Evolutionary conservation across 768 basidiomycete species (phyloP), one percentile per base, ranked within the genome.

Genomic region (Mycena kentingensis): DNA sequence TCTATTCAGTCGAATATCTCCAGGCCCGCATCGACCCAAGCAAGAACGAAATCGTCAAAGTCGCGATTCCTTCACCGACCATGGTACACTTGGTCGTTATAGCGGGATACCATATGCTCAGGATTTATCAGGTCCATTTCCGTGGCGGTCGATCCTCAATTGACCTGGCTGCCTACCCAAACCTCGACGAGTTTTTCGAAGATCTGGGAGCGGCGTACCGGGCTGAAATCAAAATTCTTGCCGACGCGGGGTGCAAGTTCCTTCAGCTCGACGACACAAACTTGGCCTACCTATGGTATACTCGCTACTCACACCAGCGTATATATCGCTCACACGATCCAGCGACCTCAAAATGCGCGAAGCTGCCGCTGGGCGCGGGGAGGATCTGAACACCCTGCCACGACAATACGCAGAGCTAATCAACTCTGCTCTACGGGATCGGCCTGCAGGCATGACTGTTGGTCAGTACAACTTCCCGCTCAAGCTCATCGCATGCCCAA

Each of bases 371-470:
- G 60, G 55, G 27, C 69, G 66, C 32, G 73, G 73, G 15, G 57
- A 68, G 36, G 76, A 80, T 61, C 65, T 73, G 18, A 71, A 67
- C 32, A 68, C 71, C 26, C 70, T 78, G 22, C 68, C 78, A 21
- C 64, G 76, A 44, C 63, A 67, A 22, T 79, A 79, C 57, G 70
- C 77, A 57, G 60, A 69, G 55, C 68, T 73, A 22, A 77, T 78
- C 68, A 73, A 66, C 55, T 59, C 59, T 21, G 64, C 67, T 35
- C 55, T 77, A 16, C 60, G 67, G 43, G 72, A 65, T 37, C 66
- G 68, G n/a, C 73, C 73, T 12, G 65, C 60, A 31, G 72, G 73
- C 52, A 67, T 75, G 67, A 73, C 63, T 24, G 65, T 70, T 21
- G 74, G 73, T 29, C 5, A 44, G 49, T 26, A 12, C 25, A 31